Evolutionary conservation across 2,329 filamentous ascomycete genomes (phyloP), one percentile per base, ranked within the genome.

Genomic region (Cladosporium oxysporum): DNA sequence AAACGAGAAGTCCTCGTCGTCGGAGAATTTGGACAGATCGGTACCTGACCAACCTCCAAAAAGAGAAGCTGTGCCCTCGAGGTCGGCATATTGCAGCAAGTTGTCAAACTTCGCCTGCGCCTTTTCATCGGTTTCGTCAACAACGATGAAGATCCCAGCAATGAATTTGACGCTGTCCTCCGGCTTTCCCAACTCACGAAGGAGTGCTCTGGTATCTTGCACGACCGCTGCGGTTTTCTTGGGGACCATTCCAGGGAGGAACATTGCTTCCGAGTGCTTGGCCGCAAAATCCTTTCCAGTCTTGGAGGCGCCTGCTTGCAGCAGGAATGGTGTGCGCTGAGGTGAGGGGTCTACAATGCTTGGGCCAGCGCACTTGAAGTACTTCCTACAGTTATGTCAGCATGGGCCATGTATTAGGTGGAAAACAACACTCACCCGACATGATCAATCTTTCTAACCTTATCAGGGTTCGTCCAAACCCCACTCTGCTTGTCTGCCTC

Each of bases 401-500:
- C 26, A 23, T 3, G 53, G 28, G 5, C 23, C 21, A 7, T 18
- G 4, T 12, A 5, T 11, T 21, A 2, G 18, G 8, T n/a, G 5
- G 18, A 11, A 0, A n/a, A 26, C 3, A 14, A 18, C 11, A 63
- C 67, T 50, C 50, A 68, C 69, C 70, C 72, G 21, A 59, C 66
- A 53, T 75, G 71, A 57, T 74, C 67, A 67, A 73, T 91, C 66
- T 84, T 77, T 11, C 88, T 82, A 2, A 91, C 85, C 2, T 85
- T 81, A 11, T 80, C 77, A 4, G 84, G 83, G 23, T 84, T 79
- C 0, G 83, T 83, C 73, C 90, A 91, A 58, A 89, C 76, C 0
- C 86, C 87, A 10, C 80, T 83, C 66, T 84, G 77, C 21, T 84
- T 83, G 72, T 90, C 84, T 0, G 85, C 81, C 21, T 85, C 80